These are phyloP conservation scores for Xerocomus potaroensis DNA, from an alignment of 768 basidiomycete genomes.

Conservation along the genomic window DNA sequence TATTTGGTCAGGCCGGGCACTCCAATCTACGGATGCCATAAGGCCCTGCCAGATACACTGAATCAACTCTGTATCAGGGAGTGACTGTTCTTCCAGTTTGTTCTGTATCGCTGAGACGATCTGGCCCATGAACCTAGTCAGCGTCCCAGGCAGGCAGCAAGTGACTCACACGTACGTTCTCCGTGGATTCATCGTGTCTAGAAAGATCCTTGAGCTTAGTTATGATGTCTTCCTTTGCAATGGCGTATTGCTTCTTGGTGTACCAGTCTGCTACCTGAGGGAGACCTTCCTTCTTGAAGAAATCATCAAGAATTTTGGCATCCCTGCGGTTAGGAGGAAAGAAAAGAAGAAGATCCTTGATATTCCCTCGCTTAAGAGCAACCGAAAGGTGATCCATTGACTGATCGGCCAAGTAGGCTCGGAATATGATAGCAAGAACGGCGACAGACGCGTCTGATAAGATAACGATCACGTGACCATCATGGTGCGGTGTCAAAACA, in stretches of 20 bases:
- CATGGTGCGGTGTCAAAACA: not conserved
- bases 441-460: constrained; percentile 67
- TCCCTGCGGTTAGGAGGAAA: constrained; percentile 85
- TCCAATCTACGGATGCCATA: constrained; percentile 85
- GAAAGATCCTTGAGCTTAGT: constrained; percentile 65
- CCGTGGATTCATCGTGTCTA: constrained; percentile 62
- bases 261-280: constrained; percentile 90
- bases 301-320: constrained; percentile 69
- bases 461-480: constrained; percentile 11
- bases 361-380: constrained; percentile 76
- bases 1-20: constrained; percentile 85
- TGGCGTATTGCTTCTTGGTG: constrained; percentile 82
- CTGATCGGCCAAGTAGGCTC: constrained; percentile 75
- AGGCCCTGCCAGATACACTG: constrained; percentile 92
- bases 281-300: constrained; percentile 80
- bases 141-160: not conserved
- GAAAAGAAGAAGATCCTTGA: constrained; percentile 82
- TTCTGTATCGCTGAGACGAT: constrained; percentile 70
- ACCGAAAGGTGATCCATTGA: constrained; percentile 86
- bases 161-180: constrained; percentile 48
- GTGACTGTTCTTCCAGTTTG: constrained; percentile 72
- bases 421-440: constrained; percentile 76
- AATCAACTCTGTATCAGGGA: constrained; percentile 81
- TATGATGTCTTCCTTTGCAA: constrained; percentile 74
- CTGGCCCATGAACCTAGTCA: constrained; percentile 35